Base-by-base conservation (phyloP, 495 filamentous ascomycete species). In the Talaromyces trachyspermus region DNA sequence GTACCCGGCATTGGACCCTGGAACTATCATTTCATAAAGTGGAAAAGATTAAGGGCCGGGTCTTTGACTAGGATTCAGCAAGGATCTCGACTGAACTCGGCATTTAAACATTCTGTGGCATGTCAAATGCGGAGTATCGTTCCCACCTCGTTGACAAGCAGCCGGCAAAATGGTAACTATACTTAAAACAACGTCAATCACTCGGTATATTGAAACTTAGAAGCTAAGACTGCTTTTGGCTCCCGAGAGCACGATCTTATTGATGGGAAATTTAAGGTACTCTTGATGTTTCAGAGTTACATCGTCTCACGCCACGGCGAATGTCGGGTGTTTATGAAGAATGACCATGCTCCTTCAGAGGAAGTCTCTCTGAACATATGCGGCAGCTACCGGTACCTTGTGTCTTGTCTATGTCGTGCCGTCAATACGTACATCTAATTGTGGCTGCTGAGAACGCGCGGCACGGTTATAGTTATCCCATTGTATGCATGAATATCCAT, bases 211-310 rank as follows among this genome's bases (percentile, higher is more conserved):
- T 2, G 5, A 26, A 26, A 24, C 3, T 8, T 26, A 1, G 5
- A 26, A 26, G 14, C 3, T 8, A 26, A 25, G 39, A 42, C n/a
- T 26, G 22, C 22, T 42, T 42, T 42, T 24, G 14, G 22, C 39
- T 26, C 39, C 39, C 20, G 39, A 42, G 39, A n/a, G 20, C 15
- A 14, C 11, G 19, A 42, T 15, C 39, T 42, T 23, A 42, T 42
- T 42, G 20, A 42, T 42, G 39, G 39, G 39, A 42, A 42, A 42
- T 42, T 42, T 8, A 17, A 8, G 14, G 39, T 10, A 26, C 15
- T 26, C 12, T 42, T 42, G 20, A 42, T 42, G 39, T 26, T 42
- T 42, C 22, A 42, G 20, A 15, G 22, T 24, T 26, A 42, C 22
- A 26, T 42, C 39, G 20, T 12, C 39, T 42, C 37, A 42, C 11